Base-by-base conservation (phyloP, 495 filamentous ascomycete species). In the Echria macrotheca region DNA sequence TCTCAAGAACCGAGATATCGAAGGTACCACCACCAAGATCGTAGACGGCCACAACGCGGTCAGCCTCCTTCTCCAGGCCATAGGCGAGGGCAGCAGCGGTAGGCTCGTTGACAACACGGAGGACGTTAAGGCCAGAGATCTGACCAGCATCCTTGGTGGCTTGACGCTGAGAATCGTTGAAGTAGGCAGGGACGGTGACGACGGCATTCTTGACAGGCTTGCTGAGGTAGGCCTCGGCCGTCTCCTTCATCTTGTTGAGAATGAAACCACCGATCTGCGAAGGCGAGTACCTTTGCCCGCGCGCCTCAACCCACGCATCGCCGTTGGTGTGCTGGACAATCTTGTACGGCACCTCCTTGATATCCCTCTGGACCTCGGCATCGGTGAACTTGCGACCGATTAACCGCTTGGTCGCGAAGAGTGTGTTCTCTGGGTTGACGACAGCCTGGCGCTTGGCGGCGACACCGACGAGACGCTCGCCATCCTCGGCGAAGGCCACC, bases 381-480 rank as follows among this genome's bases (percentile, higher is more conserved):
- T 98, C 93, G 66, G 85, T 93, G 78, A 90, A 98, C 77, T 97
- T 97, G 65, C 93, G 89, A 58, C 93, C 93, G 67, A 98, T 98
- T 67, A 98, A 83, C 82, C 93, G 89, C 85, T 98, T 98, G 52
- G 93, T 98, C 71, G 93, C 93, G 67, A 98, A 98, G 41, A 98
- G 83, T 40, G 93, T 98, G 75, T 98, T 97, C 71, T 98, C 93
- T 3, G 93, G 93, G 78, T 98, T 98, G 58, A 98, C 94, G 58
- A 97, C 94, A 41, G 93, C 93, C 72, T 98, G 93, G 65, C 93
- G 91, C 82, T 98, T 98, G 54, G 93, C 93, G 41, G 93, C 89
- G 58, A 97, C 89, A 86, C 93, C 93, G 56, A 98, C 93, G 49
- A 98, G 74, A 53, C 94, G 87, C 80, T 98, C 93, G 50, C 94